A percentile compares a stretch with the other conserved stretches of the same genome.
Evolutionary conservation across 2,329 filamentous ascomycete genomes (phyloP).

Genomic region (Penicillium janthinellum): DNA sequence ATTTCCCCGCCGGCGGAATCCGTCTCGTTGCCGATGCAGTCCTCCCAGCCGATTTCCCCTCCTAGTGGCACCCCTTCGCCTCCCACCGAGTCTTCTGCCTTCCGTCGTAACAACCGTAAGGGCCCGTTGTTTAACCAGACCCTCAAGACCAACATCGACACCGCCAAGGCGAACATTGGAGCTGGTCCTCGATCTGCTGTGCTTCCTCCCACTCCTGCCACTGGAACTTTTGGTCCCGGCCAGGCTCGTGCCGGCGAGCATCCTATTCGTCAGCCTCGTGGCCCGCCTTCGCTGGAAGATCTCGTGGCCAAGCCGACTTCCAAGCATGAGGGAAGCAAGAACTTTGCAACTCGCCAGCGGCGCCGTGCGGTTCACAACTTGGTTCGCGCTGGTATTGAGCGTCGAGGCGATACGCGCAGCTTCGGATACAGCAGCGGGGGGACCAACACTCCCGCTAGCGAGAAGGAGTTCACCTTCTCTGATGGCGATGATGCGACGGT

Average conservation of each 20-base stretch:
- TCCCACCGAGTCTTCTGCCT: conserved; percentile 75
- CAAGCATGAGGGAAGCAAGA: conserved; percentile 93
- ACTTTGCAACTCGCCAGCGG: conserved; percentile 90
- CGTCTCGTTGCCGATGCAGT: conserved; percentile 55
- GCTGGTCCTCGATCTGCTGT: conserved; percentile 75
- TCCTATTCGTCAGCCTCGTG: conserved; percentile 87
- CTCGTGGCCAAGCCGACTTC: conserved; percentile 85
- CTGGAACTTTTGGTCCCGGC: conserved; percentile 87
- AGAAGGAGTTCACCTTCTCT: conserved; percentile 70
- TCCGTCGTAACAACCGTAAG: conserved; percentile 94
- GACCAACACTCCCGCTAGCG: conserved; percentile 87
- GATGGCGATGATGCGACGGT: conserved; percentile 74
- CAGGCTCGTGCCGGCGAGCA: conserved; percentile 93
- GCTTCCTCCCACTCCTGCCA: conserved; percentile 78
- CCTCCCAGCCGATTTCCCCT: conserved; percentile 67
- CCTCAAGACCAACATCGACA: conserved; percentile 50
- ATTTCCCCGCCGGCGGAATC: conserved; percentile 76
- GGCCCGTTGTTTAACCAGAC: conserved; percentile 69
- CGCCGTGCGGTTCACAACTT: conserved; percentile 90
- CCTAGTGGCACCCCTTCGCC: conserved; percentile 68
- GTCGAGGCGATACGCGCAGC: conserved; percentile 72
- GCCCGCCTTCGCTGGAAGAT: conserved; percentile 89
- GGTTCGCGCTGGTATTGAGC: conserved; percentile 83
- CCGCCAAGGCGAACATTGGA: conserved; percentile 52
- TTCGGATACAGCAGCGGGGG: conserved; percentile 67